These are phyloP conservation scores for Cymbopogon citratus DNA, from an alignment of 176 grass and related monocot genomes.

Conservation along the genomic window DNA sequence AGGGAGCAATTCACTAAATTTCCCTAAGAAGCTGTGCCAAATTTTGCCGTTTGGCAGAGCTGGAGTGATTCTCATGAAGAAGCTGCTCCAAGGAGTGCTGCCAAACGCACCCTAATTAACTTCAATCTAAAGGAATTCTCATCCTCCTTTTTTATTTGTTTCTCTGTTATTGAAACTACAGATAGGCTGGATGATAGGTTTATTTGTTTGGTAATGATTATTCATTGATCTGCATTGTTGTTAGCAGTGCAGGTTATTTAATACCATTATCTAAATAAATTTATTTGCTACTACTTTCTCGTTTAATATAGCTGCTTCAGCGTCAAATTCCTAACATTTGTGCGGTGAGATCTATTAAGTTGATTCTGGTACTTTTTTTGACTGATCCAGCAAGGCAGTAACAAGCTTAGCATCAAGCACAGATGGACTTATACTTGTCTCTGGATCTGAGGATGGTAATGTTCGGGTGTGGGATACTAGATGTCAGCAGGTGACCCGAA, in stretches of 20 bases:
- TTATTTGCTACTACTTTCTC: background rate
- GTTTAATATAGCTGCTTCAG: background rate
- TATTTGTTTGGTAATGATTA: background rate
- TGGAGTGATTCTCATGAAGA: background rate
- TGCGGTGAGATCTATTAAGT: background rate
- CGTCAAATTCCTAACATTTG: conserved; percentile 2
- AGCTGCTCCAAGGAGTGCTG: no score
- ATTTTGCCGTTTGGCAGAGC: background rate
- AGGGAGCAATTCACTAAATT: background rate
- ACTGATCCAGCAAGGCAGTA: conserved; percentile 51
- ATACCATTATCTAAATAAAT: background rate
- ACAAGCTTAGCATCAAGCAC: conserved; percentile 52
- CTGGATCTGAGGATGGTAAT: conserved; percentile 65
- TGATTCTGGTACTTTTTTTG: conserved; percentile 7
- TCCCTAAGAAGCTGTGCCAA: background rate
- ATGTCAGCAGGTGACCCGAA: conserved; percentile 48
- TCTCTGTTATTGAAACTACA: background rate
- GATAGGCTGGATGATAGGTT: background rate
- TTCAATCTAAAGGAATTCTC: background rate
- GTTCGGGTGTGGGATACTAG: conserved; percentile 61
- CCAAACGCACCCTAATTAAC: background rate
- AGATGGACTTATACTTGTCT: conserved; percentile 54
- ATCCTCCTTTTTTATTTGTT: background rate
- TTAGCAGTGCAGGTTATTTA: background rate
- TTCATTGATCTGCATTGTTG: conserved; percentile 1